Evolutionary conservation across 2,329 filamentous ascomycete genomes (phyloP).

Genomic region (Pyricularia pennisetigena): DNA sequence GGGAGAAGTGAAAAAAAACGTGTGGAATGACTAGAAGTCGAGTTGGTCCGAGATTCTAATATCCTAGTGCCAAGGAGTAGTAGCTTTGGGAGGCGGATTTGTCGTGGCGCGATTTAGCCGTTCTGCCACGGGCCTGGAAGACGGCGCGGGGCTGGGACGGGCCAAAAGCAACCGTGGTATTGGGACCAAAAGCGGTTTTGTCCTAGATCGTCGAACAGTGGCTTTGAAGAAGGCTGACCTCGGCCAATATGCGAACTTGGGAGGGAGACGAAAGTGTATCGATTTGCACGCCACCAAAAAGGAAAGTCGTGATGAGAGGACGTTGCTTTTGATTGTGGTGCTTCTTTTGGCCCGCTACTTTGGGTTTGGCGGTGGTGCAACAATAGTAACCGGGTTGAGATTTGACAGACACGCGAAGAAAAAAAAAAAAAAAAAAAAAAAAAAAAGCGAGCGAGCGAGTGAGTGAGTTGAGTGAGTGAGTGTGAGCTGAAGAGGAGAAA

Average conservation of each 20-base stretch:
- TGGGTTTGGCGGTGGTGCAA: background rate
- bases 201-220: background rate
- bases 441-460: too few species aligned
- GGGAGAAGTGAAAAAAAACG: background rate
- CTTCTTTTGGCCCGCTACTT: background rate
- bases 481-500: background rate
- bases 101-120: background rate
- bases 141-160: background rate
- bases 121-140: background rate
- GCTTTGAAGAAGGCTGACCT: background rate
- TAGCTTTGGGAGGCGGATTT: background rate
- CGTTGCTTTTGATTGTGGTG: background rate
- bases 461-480: too few species aligned
- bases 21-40: background rate
- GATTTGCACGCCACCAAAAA: background rate
- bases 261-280: background rate
- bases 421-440: too few species aligned
- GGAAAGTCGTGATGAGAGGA: background rate
- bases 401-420: background rate
- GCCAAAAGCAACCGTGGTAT: background rate
- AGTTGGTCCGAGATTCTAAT: background rate
- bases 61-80: background rate
- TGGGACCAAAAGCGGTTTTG: background rate
- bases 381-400: background rate
- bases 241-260: background rate